A percentile compares a stretch with the other conserved stretches of the same genome.
Conservation (phyloP, 129 eudicot species). For the Deinandra increscens region DNA sequence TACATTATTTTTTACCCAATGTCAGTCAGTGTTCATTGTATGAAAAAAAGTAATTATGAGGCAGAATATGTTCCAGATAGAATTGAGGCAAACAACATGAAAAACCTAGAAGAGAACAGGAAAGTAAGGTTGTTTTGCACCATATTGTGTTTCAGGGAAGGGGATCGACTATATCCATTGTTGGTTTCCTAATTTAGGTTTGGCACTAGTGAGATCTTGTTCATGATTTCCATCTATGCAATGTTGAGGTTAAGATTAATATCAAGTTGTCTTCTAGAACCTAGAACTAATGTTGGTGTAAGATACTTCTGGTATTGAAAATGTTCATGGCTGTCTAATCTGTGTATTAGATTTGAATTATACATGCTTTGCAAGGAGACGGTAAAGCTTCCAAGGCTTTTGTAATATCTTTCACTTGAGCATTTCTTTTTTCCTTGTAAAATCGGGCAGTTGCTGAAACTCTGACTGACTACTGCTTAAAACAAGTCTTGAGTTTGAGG, state of each 20-base stretch:
- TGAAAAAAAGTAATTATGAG: too few species aligned
- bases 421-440: background rate
- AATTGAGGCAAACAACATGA: slow-evolving; percentile 2
- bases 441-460: background rate
- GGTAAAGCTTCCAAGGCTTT: background rate
- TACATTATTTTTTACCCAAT: too few species aligned
- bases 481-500: background rate
- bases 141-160: background rate
- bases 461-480: background rate
- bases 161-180: background rate
- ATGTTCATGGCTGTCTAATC: background rate
- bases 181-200: background rate
- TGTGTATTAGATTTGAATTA: background rate
- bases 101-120: background rate
- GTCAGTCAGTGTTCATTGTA: too few species aligned
- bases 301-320: background rate
- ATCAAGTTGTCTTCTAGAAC: background rate
- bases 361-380: background rate
- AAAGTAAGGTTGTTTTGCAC: background rate
- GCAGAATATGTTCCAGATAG: background rate
- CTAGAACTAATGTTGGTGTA: background rate
- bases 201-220: background rate
- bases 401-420: background rate
- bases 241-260: background rate
- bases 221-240: background rate